Base-by-base conservation (phyloP, 768 basidiomycete genomes). In the Russula compacta region DNA sequence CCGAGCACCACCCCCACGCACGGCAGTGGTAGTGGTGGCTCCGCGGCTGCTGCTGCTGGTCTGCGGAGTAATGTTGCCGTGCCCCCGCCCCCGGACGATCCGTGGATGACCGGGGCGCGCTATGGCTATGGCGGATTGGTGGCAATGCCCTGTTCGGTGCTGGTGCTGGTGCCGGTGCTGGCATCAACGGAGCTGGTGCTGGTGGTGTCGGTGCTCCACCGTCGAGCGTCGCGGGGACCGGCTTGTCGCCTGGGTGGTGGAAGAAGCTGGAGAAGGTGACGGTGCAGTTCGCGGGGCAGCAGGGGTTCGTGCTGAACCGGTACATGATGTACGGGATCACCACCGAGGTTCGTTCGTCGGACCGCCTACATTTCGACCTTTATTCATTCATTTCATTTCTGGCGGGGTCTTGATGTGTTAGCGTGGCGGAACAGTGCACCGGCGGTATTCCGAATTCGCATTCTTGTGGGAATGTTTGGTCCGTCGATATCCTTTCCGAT, bases 361-460 rank as follows among this genome's bases (percentile, higher is more conserved):
- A 19, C 10, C 10, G 12, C 10, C 32, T 6, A 6, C 19, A 4
- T 12, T 12, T 15, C 1, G 6, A 12, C 29, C 46, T 1, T 56
- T 43, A 56, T 36, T 14, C 14, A 39, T 42, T 63, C 65, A 17
- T 68, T 55, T 53, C 24, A 36, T 33, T 58, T 43, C 47, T 50
- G 11, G 9, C 33, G 14, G 5, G n/a, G 61, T 29, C 38, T 33
- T 43, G 15, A 14, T 1, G 36, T 24, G 36, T 24, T 33, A 92
- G 80, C 79, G 84, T 53, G 83, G 82, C 5, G 75, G 80, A 12
- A 76, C 90, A 14, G 89, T 98, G 21, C 78, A 84, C 33, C 78
- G 95, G 56, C 82, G 97, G 59, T 99, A 98, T 72, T 92, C 90
- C 7, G 97, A 99, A 71, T 99, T 98, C 71, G 81, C 81, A 10